Evolutionary conservation across 148 eudicot species (phyloP), one percentile per base, ranked within the genome.

Genomic region (Beta vulgaris): DNA sequence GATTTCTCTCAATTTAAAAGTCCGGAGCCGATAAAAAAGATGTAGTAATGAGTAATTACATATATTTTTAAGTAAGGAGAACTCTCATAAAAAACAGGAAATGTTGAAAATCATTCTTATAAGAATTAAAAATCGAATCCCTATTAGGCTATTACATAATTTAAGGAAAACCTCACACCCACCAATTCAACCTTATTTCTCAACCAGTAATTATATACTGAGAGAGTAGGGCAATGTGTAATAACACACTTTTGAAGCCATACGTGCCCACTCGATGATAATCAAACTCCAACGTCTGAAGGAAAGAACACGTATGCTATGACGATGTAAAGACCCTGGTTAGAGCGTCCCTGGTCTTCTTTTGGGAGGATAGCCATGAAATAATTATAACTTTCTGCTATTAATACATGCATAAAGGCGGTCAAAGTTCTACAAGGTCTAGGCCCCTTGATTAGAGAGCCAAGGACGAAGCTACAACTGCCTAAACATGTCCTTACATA

Each of bases 391-490:
- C 31, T 48, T 19, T 51, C 60, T 31, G 53, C 26, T 32, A 0
- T 5, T 14, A 34, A 18, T 36, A 40, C 31, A 25, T 25, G 18
- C 7, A 39, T 51, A 7, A 49, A 53, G 64, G 32, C 67, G 54
- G 78, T 75, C 78, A 75, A 75, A 75, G 19, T 9, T n/a, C 23
- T 16, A 66, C 71, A 23, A 72, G 23, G 67, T 40, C 54, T 54
- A 64, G 25, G 28, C 8, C 62, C 78, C 16, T 75, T 40, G 78
- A 35, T 54, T 49, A 75, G 72, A 19, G 78, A 65, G 78, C 78
- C 64, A 75, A 25, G 67, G 59, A 73, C 44, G 58, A 62, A 19
- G n/a, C 59, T 32, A 61, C 23, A 73, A 62, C 15, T 42, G 39
- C 67, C 29, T 31, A 8, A 12, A 46, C 44, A 62, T 59, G 64